Conservation (phyloP, 2,329 filamentous ascomycete species). For the Sporothrix inflata region DNA sequence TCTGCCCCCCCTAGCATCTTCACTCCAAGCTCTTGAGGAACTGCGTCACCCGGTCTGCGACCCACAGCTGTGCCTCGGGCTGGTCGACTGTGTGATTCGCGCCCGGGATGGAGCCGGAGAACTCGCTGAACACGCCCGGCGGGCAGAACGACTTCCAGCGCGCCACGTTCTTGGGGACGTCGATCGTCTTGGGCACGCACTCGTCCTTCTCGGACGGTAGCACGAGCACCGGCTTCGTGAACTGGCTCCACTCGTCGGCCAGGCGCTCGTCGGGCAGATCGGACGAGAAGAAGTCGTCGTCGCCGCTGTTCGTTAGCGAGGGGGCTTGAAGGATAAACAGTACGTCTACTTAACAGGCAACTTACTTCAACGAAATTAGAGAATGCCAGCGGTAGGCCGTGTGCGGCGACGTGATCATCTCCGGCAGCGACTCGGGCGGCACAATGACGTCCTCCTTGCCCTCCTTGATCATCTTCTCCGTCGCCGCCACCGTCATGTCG, state of each 20-base stretch:
- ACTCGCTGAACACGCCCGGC: conserved; percentile 49
- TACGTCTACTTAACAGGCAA: too few relatives aligned
- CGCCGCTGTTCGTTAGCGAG: conserved; percentile 55
- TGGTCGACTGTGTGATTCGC: conserved; percentile 56
- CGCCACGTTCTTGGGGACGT: conserved; percentile 60
- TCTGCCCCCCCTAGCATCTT: not conserved
- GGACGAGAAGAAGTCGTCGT: conserved; percentile 88
- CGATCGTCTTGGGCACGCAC: conserved; percentile 60
- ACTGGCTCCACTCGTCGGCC: conserved; percentile 64
- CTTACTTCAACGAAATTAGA: conserved; percentile 55
- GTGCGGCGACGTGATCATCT: conserved; percentile 49
- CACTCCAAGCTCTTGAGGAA: conserved; percentile 47
- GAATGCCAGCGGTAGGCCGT: conserved; percentile 59
- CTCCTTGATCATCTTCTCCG: conserved; percentile 57
- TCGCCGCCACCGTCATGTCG: conserved; percentile 51
- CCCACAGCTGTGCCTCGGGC: conserved; percentile 52
- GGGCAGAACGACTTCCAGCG: conserved; percentile 57
- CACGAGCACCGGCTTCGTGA: conserved; percentile 64
- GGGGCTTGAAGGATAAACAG: too few relatives aligned
- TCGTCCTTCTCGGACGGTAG: conserved; percentile 69
- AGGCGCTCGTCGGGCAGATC: conserved; percentile 66
- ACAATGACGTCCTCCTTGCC: conserved; percentile 61
- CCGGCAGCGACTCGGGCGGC: conserved; percentile 49
- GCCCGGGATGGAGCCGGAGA: conserved; percentile 58
- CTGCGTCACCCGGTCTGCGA: conserved; percentile 50